These are phyloP conservation scores for Yamadazyma taylorii DNA, from an alignment of 1,139 yeast species.

Conservation along the genomic window DNA sequence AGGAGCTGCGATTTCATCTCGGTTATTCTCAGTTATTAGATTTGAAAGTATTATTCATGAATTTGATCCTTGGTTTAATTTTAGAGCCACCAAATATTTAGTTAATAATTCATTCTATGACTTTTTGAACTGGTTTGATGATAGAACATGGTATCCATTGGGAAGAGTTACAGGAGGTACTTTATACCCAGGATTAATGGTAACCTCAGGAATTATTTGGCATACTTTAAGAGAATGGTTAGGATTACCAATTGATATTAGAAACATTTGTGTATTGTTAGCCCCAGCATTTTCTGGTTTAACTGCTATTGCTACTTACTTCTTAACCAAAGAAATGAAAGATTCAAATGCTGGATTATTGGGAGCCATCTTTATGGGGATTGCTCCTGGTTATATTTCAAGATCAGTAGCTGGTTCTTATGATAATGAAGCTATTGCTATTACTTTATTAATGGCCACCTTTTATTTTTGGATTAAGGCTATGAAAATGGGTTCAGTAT, in stretches of 20 bases:
- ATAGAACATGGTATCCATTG: constrained; percentile 97
- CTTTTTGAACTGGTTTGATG: constrained; percentile 97
- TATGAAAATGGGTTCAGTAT: constrained; percentile 83
- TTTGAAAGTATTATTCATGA: constrained; percentile 98
- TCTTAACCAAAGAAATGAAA: constrained; percentile 87
- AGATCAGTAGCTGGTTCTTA: constrained; percentile 98
- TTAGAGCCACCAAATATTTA: constrained; percentile 88
- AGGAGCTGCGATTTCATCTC: constrained; percentile 87
- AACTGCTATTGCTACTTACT: constrained; percentile 90
- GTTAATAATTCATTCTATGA: constrained; percentile 83
- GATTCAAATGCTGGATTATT: constrained; percentile 86
- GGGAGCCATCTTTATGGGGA: constrained; percentile 94
- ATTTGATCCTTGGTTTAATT: constrained; percentile 99
- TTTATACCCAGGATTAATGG: constrained; percentile 97
- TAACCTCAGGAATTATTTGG: constrained; percentile 90
- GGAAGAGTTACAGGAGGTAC: constrained; percentile 99
- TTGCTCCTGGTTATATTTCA: constrained; percentile 98
- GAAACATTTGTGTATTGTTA: constrained; percentile 91
- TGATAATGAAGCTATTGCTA: constrained; percentile 99
- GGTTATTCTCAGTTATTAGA: constrained; percentile 77
- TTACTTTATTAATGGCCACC: constrained; percentile 91
- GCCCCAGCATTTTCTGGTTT: constrained; percentile 97
- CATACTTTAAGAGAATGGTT: constrained; percentile 61
- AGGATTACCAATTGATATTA: constrained; percentile 85
- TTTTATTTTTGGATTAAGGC: constrained; percentile 96